Base-by-base conservation (phyloP, 1,284 basidiomycete genomes). In the Cystobasidium slooffiae region DNA sequence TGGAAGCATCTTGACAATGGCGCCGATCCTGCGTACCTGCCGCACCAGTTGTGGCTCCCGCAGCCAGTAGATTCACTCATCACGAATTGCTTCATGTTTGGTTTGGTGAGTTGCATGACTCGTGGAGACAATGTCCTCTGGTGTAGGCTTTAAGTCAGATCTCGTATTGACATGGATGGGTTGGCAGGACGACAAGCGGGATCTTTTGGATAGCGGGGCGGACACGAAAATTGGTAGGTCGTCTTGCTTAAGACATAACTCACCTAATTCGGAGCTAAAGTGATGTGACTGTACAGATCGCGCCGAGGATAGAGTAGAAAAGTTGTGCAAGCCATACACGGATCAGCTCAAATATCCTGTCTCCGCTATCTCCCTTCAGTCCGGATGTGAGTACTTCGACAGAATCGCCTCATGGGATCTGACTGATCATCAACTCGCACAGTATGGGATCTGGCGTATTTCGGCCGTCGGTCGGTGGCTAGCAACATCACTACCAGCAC, bases 401-500 rank as follows among this genome's bases (percentile, higher is more conserved):
- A 6, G 12, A 31, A 7, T 8, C 22, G 31, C 24, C 9, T 12
- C 20, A 1, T 43, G 14, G 7, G n/a, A 20, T 20, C 5, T 7
- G 37, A 20, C 59, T 62, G 14, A 62, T 22, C 1, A 20, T 44
- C 2, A 18, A 10, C n/a, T 2, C n/a, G 14, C 20, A 24, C 39
- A 44, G 59, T 80, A 10, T 80, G 80, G 80, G 80, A 80, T 59
- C 76, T 79, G 18, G 79, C 78, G 44, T 80, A 79, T 59, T 80
- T 80, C 53, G 80, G 80, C n/a, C 56, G 70, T 8, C 44, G 77
- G 53, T 77, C 80, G 67, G 77, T 78, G 44, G 61, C 75, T 18
- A 39, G 46, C 4, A 55, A 74, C 39, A 75, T 74, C 18, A 75
- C 77, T 24, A 78, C 78, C 31, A 77, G 78, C 24, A 75, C 69